Percentiles rank a stretch among this genome's conserved stretches.
Evolutionary conservation across 768 basidiomycete genomes (phyloP).

Genomic region (Nevesoporus exiguus): DNA sequence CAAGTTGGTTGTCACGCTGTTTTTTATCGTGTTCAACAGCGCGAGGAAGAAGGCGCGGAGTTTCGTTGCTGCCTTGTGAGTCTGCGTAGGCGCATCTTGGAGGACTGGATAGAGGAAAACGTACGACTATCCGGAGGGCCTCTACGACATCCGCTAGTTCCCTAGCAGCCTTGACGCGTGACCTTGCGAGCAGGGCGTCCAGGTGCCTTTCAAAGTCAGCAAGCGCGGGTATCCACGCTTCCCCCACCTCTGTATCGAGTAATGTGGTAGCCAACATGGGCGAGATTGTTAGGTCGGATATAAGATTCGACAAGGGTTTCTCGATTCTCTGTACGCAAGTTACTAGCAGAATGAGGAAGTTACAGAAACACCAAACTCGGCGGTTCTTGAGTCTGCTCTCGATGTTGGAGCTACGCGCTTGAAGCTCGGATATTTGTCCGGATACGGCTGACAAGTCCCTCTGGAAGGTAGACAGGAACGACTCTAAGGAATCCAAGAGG

Average conservation of each 20-base stretch:
- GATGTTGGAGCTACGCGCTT: slow-evolving; percentile 85
- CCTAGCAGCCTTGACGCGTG: slow-evolving; percentile 81
- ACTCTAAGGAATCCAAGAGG: slow-evolving; percentile 82
- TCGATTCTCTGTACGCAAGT: slow-evolving; percentile 70
- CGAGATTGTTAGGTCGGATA: slow-evolving; percentile 78
- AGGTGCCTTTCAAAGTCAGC: slow-evolving; percentile 78
- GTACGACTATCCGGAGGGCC: slow-evolving; percentile 83
- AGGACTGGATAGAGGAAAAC: slow-evolving; percentile 25
- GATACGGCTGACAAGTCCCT: slow-evolving; percentile 92
- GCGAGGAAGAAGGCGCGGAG: slow-evolving; percentile 82
- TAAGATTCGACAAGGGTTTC: slow-evolving; percentile 75
- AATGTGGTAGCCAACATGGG: slow-evolving; percentile 74
- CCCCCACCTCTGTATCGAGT: slow-evolving; percentile 80
- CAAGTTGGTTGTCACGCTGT: slow-evolving; percentile 86
- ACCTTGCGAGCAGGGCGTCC: slow-evolving; percentile 62
- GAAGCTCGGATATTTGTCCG: slow-evolving; percentile 93
- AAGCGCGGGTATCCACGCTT: slow-evolving; percentile 84
- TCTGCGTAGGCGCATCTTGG: neutral
- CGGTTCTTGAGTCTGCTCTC: slow-evolving; percentile 83
- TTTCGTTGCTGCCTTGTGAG: slow-evolving; percentile 77
- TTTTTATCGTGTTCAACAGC: slow-evolving; percentile 77
- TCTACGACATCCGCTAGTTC: slow-evolving; percentile 83
- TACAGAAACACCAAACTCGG: slow-evolving; percentile 50
- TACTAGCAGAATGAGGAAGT: neutral
- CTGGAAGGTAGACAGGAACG: slow-evolving; percentile 94